A percentile compares a stretch with the other conserved stretches of the same genome.
Evolutionary conservation across 139 green algal species (phyloP).

Genomic region (Coelastrella sp.): DNA sequence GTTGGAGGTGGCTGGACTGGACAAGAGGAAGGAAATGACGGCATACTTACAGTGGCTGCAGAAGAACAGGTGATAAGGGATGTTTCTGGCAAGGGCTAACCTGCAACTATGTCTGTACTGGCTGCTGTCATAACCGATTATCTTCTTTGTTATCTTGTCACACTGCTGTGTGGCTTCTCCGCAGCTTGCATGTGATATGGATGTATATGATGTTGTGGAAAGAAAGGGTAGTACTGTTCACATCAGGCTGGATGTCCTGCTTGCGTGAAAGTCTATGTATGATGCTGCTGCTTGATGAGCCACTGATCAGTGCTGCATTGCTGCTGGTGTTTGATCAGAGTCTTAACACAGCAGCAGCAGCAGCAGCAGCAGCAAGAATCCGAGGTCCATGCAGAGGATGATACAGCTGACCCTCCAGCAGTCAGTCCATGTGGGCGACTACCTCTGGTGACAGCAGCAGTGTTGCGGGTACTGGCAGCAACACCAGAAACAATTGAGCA

Average conservation of each 20-base stretch:
- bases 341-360: background rate
- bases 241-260: too few species aligned
- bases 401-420: conserved; percentile 3
- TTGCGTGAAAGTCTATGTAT: too few species aligned
- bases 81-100: background rate
- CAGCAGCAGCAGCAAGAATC: background rate
- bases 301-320: too few species aligned
- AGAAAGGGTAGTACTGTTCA: too few species aligned
- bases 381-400: background rate
- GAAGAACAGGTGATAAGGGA: conserved; percentile 17
- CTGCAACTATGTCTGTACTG: too few species aligned
- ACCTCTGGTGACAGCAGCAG: background rate
- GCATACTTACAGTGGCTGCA: conserved; percentile 10
- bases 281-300: too few species aligned
- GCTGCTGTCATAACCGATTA: too few species aligned
- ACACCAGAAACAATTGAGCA: background rate
- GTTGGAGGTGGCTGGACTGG: background rate
- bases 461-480: background rate
- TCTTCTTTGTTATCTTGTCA: too few species aligned
- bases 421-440: background rate
- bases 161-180: too few species aligned
- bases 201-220: too few species aligned
- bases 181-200: too few species aligned
- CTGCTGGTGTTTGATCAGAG: too few species aligned
- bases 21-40: background rate